Evolutionary conservation across 2,329 filamentous ascomycete species (phyloP).

Genomic region (Fusarium sp.): DNA sequence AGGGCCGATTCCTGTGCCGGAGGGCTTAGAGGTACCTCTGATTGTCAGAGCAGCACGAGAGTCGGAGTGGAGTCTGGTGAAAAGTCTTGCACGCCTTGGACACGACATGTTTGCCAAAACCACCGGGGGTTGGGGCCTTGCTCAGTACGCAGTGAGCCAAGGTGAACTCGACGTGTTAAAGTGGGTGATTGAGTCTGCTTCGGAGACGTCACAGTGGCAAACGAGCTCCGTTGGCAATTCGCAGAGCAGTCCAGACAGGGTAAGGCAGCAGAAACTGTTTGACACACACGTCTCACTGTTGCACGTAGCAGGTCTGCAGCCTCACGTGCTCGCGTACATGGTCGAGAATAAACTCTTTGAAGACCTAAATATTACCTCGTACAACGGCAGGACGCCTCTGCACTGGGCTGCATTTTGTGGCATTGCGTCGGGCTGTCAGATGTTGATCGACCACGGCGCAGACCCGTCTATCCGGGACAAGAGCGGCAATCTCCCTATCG

Average conservation of each 20-base stretch:
- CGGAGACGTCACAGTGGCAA: background rate
- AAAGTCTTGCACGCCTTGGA: background rate
- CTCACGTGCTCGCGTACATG: background rate
- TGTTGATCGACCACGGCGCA: background rate
- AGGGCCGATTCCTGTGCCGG: accelerated
- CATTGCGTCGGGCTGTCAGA: background rate
- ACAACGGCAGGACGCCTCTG: background rate
- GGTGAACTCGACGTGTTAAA: background rate
- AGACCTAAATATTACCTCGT: background rate
- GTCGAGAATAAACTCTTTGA: background rate
- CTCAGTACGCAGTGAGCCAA: background rate
- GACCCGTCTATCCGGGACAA: background rate
- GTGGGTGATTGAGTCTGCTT: background rate
- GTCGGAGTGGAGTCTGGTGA: background rate
- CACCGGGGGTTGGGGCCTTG: background rate
- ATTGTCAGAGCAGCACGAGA: background rate
- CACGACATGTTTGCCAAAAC: background rate
- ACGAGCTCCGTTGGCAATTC: background rate
- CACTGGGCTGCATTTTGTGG: background rate
- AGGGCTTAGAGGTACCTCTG: accelerated
- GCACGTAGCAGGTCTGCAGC: background rate
- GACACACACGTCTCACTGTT: background rate
- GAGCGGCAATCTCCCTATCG: background rate
- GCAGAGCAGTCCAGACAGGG: background rate
- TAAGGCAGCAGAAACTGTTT: background rate